Percentiles rank a stretch among this genome's conserved stretches.
phyloP scores from a whole-genome alignment of 805 yeast species.

The Priceomyces castillae region DNA sequence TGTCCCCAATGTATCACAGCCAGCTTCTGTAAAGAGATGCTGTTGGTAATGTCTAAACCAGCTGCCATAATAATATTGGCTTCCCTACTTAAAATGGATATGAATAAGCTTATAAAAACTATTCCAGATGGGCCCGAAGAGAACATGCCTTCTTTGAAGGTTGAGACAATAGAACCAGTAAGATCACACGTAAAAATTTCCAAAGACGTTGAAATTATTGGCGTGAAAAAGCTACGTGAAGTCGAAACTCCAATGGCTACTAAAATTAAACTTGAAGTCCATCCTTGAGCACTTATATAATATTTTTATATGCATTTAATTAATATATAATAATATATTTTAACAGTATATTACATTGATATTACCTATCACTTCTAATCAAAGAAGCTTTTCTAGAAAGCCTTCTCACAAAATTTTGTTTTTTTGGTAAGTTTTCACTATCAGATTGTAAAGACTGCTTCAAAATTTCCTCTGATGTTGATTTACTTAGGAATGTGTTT shows the following conservation, averaged over 20 bases:
- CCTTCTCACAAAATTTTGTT: slow-evolving; percentile 24
- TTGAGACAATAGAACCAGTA: slow-evolving; percentile 67
- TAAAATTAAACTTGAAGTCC: no score
- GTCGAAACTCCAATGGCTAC: slow-evolving; percentile 6
- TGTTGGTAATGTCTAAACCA: slow-evolving; percentile 80
- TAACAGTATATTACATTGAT: neutral
- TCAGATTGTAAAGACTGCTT: neutral
- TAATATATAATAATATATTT: neutral
- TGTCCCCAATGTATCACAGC: slow-evolving; percentile 89
- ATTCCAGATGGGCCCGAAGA: slow-evolving; percentile 72
- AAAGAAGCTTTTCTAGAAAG: slow-evolving; percentile 33
- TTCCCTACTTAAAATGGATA: slow-evolving; percentile 51
- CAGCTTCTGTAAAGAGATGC: slow-evolving; percentile 74
- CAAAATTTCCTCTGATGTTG: neutral
- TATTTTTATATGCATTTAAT: neutral
- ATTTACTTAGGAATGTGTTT: neutral
- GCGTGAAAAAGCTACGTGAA: slow-evolving; percentile 9
- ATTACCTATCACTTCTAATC: neutral
- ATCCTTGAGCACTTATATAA: no score
- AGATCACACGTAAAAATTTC: slow-evolving; percentile 58
- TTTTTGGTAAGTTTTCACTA: neutral
- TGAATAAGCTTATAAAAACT: slow-evolving; percentile 41
- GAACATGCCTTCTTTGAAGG: slow-evolving; percentile 63
- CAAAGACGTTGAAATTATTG: slow-evolving; percentile 47
- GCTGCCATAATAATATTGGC: slow-evolving; percentile 75